phyloP scores from a whole-genome alignment of 345 rosid genomes.

The Hibiscus syriacus region DNA sequence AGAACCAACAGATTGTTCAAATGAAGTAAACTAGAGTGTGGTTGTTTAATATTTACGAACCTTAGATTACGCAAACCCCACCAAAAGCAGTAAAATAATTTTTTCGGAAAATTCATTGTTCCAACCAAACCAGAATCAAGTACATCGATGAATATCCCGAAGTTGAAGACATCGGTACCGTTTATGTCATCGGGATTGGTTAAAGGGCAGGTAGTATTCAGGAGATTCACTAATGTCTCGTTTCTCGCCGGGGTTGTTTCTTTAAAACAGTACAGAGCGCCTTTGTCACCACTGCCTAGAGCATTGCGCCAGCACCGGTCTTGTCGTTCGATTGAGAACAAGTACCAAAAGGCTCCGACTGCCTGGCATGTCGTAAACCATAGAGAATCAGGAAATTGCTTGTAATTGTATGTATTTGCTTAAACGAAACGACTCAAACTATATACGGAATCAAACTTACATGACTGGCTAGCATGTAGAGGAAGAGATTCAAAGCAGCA shows the following conservation, averaged over 20 bases:
- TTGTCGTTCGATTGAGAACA: conserved; percentile 63
- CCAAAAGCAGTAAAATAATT: conserved; percentile 71
- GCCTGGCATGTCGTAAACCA: neutral
- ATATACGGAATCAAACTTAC: conserved; percentile 31
- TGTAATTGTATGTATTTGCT: neutral
- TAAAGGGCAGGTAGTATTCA: conserved; percentile 30
- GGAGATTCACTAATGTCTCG: neutral
- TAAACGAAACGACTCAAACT: neutral
- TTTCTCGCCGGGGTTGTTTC: neutral
- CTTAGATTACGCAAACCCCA: conserved; percentile 81
- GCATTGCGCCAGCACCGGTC: conserved; percentile 70
- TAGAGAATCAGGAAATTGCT: neutral
- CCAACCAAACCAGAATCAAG: conserved; percentile 54
- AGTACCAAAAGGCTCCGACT: conserved; percentile 85
- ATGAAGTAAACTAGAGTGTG: neutral
- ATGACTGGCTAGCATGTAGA: conserved; percentile 97
- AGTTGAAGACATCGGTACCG: conserved; percentile 33
- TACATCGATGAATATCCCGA: conserved; percentile 55
- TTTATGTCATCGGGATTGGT: conserved; percentile 24
- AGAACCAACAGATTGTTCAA: neutral
- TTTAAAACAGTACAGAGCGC: conserved; percentile 28
- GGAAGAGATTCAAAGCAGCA: conserved; percentile 87
- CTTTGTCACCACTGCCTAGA: neutral
- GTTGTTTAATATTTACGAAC: conserved; percentile 18
- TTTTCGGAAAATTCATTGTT: conserved; percentile 55